phyloP scores from a whole-genome alignment of 768 basidiomycete species.

The Tricholoma saponaceum region DNA sequence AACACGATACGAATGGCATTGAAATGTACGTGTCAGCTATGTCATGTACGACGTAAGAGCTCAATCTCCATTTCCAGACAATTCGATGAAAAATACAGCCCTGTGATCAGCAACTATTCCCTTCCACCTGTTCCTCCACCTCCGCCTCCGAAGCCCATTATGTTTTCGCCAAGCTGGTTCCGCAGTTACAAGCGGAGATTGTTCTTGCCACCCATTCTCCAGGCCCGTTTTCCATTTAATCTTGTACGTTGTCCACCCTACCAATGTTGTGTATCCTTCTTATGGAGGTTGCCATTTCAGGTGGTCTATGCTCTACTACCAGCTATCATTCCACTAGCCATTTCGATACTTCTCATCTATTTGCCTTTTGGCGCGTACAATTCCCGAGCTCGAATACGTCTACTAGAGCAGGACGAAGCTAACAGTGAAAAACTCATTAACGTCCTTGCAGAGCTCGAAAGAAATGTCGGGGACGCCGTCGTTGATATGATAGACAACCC shows the following conservation, averaged over 20 bases:
- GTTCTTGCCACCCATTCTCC: conserved; percentile 55
- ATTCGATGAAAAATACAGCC: conserved; percentile 50
- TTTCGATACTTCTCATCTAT: conserved; percentile 51
- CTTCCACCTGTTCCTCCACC: conserved; percentile 41
- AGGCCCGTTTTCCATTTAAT: conserved; percentile 65
- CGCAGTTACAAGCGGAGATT: conserved; percentile 33
- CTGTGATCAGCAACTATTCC: conserved; percentile 51
- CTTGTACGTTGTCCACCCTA: conserved; percentile 41
- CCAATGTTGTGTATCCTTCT: neutral
- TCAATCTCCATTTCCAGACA: conserved; percentile 33
- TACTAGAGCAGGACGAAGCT: conserved; percentile 54
- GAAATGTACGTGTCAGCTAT: conserved; percentile 43
- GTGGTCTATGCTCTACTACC: conserved; percentile 55
- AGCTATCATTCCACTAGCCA: conserved; percentile 55
- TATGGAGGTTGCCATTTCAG: conserved; percentile 25
- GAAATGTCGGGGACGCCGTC: conserved; percentile 55
- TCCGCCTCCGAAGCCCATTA: conserved; percentile 29
- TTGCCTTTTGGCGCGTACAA: conserved; percentile 52
- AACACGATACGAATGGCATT: conserved; percentile 52
- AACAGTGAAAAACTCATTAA: conserved; percentile 49
- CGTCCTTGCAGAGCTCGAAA: conserved; percentile 55
- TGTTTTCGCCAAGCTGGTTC: conserved; percentile 45
- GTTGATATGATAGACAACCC: conserved; percentile 54
- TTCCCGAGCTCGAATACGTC: conserved; percentile 62
- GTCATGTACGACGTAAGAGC: neutral